Evolutionary conservation across 129 eudicot species (phyloP).

Genomic region (Lonicera japonica): DNA sequence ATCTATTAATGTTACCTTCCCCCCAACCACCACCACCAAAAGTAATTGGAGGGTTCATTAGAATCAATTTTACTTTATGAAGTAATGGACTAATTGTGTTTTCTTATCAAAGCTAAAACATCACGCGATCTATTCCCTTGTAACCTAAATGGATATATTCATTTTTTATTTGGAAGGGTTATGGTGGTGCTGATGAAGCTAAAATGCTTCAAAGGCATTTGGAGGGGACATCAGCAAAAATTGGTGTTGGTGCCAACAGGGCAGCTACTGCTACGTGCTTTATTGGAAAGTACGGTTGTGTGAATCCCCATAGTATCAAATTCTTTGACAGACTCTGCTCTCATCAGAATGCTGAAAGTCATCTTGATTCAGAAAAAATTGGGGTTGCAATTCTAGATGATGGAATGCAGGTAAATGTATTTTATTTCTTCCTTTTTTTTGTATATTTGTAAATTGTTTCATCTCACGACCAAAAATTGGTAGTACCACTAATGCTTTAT

Average conservation of each 20-base stretch:
- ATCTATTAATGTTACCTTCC: too few species aligned
- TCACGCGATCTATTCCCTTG: too few species aligned
- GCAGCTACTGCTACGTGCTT: constrained; percentile 48
- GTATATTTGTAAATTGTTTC: background rate
- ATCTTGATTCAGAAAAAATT: constrained; percentile 28
- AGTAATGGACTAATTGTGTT: too few species aligned
- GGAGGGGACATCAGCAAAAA: constrained; percentile 41
- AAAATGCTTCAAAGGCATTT: constrained; percentile 84
- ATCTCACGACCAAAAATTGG: background rate
- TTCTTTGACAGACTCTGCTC: constrained; percentile 19
- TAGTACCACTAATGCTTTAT: background rate
- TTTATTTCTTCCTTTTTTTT: background rate
- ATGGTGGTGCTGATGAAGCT: constrained; percentile 90
- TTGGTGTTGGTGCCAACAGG: constrained; percentile 81
- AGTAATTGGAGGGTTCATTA: too few species aligned
- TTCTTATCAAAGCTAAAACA: background rate
- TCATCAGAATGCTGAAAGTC: constrained; percentile 9
- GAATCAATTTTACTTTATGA: too few species aligned
- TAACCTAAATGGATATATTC: background rate
- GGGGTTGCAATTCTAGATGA: constrained; percentile 75
- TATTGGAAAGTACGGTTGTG: constrained; percentile 40
- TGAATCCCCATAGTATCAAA: constrained; percentile 11
- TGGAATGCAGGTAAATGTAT: constrained; percentile 84
- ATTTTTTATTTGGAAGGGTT: constrained; percentile 54
- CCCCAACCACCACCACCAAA: too few species aligned